Base-by-base conservation (phyloP, 2,329 filamentous ascomycete species). In the Claviceps pusilla region DNA sequence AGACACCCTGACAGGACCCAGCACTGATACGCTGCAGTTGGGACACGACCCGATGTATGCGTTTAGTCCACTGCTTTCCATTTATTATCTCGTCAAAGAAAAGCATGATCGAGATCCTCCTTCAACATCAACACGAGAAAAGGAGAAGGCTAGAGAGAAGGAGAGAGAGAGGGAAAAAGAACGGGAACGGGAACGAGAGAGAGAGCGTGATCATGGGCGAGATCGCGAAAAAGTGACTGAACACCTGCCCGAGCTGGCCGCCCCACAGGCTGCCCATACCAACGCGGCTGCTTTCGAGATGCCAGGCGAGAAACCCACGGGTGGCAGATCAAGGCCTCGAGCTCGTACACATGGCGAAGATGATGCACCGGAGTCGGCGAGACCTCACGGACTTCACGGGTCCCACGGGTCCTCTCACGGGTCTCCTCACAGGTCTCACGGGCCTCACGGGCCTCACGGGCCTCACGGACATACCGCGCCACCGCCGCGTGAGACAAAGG, bases 41-140 rank as follows among this genome's bases (percentile, higher is more conserved):
- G 89, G 89, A 11, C 80, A 79, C 55, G 93, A 98, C 64, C 90
- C 93, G 0, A 73, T 95, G 55, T 97, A 97, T 67, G 93, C 93
- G 4, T 98, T 87, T 67, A 91, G 87, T 62, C 93, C 93, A 7
- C 74, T 97, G 14, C 76, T 97, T 7, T 97, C 93, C 1, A 84
- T 98, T 14, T 98, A 98, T 69, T 95, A 95, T 63, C 78, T 98
- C 3, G 93, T 95, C n/a, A 84, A 82, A 60, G 93, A 98, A 72
- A 97, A 97, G 71, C 82, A 89, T 59, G 88, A 94, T 51, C 82
- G 88, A 41, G 90, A 97, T 63, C 73, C 73, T 50, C 60, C 63
- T 54, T 58, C 58, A 29, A 74, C 75, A 46, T 48, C 51, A 19
- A 41, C 45, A 6, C 49, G 54, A 33, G 52, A 53, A 24, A 53